Conservation (phyloP, 2,329 filamentous ascomycete species). For the Fusarium sp. region DNA sequence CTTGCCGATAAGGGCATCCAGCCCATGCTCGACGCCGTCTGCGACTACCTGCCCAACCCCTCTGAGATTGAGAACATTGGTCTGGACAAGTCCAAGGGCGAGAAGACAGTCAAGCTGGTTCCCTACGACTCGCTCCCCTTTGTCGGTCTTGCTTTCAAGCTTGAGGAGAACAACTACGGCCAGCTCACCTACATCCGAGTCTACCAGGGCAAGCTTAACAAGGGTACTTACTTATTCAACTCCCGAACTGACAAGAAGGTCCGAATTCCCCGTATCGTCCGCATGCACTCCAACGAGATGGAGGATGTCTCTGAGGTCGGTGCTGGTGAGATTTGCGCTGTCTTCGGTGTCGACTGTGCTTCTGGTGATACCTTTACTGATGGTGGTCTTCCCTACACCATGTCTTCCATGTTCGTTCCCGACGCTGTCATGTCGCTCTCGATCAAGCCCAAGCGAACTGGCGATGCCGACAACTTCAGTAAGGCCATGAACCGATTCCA, state of each 20-base stretch:
- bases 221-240: slow-evolving; percentile 92
- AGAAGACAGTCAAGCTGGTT: slow-evolving; percentile 85
- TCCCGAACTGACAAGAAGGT: slow-evolving; percentile 95
- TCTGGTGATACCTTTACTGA: slow-evolving; percentile 99
- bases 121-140: slow-evolving; percentile 95
- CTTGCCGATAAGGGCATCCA: slow-evolving; percentile 95
- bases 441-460: slow-evolving; percentile 94
- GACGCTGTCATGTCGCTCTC: slow-evolving; percentile 98
- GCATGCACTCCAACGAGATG: slow-evolving; percentile 99
- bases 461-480: slow-evolving; percentile 92
- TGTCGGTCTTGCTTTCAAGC: slow-evolving; percentile 96
- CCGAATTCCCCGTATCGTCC: slow-evolving; percentile 94
- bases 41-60: slow-evolving; percentile 95
- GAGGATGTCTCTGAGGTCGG: slow-evolving; percentile 94
- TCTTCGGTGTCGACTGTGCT: slow-evolving; percentile 97
- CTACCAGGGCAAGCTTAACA: slow-evolving; percentile 91
- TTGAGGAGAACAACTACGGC: slow-evolving; percentile 98
- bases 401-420: slow-evolving; percentile 98
- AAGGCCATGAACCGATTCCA: slow-evolving; percentile 99
- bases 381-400: slow-evolving; percentile 88
- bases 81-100: slow-evolving; percentile 81
- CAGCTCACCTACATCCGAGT: slow-evolving; percentile 98
- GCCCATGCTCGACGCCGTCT: slow-evolving; percentile 95
- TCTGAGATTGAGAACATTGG: slow-evolving; percentile 89
- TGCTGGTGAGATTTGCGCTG: slow-evolving; percentile 97